Evolutionary conservation across 225 moss, liverwort and hornwort species (phyloP), one percentile per base, ranked within the genome.

Genomic region (Pseudisothecium myosuroides): DNA sequence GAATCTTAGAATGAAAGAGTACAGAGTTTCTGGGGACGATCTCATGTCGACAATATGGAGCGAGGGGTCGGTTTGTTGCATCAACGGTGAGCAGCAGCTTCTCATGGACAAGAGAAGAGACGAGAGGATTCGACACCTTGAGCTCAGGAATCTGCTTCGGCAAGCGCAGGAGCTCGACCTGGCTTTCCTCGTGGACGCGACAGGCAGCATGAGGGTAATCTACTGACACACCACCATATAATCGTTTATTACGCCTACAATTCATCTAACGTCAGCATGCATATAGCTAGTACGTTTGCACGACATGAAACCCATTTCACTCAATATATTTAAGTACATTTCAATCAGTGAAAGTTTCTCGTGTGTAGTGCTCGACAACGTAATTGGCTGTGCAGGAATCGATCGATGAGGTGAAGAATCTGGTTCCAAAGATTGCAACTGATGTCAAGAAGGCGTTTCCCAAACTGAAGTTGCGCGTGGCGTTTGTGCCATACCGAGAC

Each of bases 401-500:
- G 58, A 80, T 87, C 1, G 2, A 5, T 7, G 90, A 90, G 92
- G 95, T 95, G 21, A 96, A 96, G 77, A 85, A 93, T 29, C 81
- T 92, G 62, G 92, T 62, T 29, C 91, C 92, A 7, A 88, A 92
- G 9, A 94, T 95, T 88, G 92, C 91, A n/a, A n/a, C n/a, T n/a
- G n/a, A n/a, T n/a, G n/a, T n/a, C n/a, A n/a, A n/a, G n/a, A n/a
- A n/a, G n/a, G n/a, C n/a, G n/a, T n/a, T n/a, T n/a, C n/a, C n/a
- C n/a, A n/a, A n/a, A n/a, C n/a, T n/a, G n/a, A n/a, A n/a, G n/a
- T n/a, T n/a, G n/a, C n/a, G n/a, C n/a, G n/a, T n/a, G n/a, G n/a
- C n/a, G n/a, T n/a, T n/a, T n/a, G n/a, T n/a, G n/a, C n/a, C n/a
- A n/a, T n/a, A n/a, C n/a, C n/a, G n/a, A n/a, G n/a, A n/a, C n/a